Evolutionary conservation across 441 rosid species (phyloP), one percentile per base, ranked within the genome.

Genomic region (Theobroma grandiflorum): DNA sequence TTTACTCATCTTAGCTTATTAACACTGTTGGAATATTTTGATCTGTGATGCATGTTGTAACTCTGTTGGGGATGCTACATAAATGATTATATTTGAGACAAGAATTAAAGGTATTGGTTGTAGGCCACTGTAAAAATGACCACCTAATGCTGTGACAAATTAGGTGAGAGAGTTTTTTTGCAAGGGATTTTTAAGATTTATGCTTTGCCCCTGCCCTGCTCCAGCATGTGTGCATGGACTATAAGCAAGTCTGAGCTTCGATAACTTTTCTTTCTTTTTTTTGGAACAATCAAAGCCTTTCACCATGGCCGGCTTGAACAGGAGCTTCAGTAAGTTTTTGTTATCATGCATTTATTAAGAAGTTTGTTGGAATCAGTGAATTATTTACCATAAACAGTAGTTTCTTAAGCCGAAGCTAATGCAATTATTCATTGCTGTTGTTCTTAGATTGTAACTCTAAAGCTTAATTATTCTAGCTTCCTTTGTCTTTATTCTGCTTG

Each of bases 71-170:
- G 61, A 71, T 50, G 63, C 63, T 37, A 53, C 22, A 2, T 59
- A 37, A 72, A 72, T 72, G 40, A n/a, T 45, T 47, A 72, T 71
- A 71, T 50, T 16, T 71, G 75, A 50, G 75, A 50, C 15, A 26
- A 52, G 33, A 55, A 6, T 18, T 55, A 55, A n/a, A 55, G 18
- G 26, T 55, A 55, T 55, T 55, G 11, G 61, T 55, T 55, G 26
- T n/a, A 18, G 26, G 61, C 4, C 8, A n/a, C 20, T 52, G 20
- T 52, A 16, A 52, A 52, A 16, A 4, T 16, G 57, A 52, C 57
- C 0, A 20, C 20, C 57, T 52, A 52, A 52, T 15, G 57, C 15
- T 20, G 16, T 0, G 20, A 52, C 7, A 52, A 52, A 1, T 16
- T 52, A 52, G 57, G 57, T 16, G 20, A 52, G 57, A 2, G 20